A percentile compares a stretch with the other conserved stretches of the same genome.
These are phyloP conservation scores for Nakaseomyces uthaithaninus DNA, from an alignment of 1,139 yeast genomes.

Conservation along the genomic window DNA sequence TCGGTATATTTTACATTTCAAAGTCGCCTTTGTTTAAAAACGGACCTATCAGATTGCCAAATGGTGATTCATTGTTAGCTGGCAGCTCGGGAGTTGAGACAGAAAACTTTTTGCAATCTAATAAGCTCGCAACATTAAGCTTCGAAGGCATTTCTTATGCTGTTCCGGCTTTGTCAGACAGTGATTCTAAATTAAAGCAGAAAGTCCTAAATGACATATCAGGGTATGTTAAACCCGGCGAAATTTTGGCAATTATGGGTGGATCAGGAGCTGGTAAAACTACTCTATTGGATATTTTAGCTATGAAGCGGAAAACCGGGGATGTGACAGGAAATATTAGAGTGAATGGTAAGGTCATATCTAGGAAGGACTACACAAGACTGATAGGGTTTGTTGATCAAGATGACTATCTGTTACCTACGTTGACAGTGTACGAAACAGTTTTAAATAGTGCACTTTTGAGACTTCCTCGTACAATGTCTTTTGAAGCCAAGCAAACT, in stretches of 20 bases:
- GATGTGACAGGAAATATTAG: constrained; percentile 52
- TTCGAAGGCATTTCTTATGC: constrained; percentile 65
- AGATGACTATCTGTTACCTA: constrained; percentile 83
- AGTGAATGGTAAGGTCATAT: constrained; percentile 55
- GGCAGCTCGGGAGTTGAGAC: constrained; percentile 32
- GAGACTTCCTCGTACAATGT: constrained; percentile 75
- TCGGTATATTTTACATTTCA: constrained; percentile 46
- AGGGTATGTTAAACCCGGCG: constrained; percentile 79
- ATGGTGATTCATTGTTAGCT: constrained; percentile 22
- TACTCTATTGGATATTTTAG: constrained; percentile 80
- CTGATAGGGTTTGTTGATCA: constrained; percentile 96
- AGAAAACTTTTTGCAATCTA: constrained; percentile 46
- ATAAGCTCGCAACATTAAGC: constrained; percentile 61
- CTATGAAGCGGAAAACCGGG: constrained; percentile 81
- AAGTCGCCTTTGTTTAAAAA: constrained; percentile 54
- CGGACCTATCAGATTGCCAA: constrained; percentile 29
- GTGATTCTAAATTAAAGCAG: constrained; percentile 35
- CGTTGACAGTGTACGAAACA: constrained; percentile 91
- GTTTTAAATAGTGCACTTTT: constrained; percentile 85
- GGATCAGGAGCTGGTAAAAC: constrained; percentile 99
- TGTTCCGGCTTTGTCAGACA: constrained; percentile 32
- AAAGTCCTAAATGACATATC: constrained; percentile 52
- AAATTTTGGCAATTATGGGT: constrained; percentile 93
- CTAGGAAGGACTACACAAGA: constrained; percentile 45
- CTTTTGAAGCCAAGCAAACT: constrained; percentile 59